These are phyloP conservation scores for Mucor sp. DNA, from an alignment of 371 early-diverging fungal genomes.

Conservation along the genomic window DNA sequence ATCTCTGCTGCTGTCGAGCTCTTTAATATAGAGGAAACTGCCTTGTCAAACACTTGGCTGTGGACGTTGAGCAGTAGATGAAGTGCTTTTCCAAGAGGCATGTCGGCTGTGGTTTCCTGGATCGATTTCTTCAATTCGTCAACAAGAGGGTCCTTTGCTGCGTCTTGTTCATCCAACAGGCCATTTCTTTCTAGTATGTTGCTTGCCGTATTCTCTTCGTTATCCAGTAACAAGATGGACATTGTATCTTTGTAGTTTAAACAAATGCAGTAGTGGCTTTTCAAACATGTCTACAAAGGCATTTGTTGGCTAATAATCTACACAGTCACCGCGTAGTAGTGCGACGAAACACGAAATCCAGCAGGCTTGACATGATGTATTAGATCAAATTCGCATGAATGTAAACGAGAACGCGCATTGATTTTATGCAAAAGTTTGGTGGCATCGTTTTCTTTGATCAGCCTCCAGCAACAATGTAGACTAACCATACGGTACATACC, in stretches of 20 bases:
- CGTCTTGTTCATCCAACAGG: background rate
- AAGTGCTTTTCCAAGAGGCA: conserved; percentile 21
- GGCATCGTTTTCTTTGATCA: too few relatives aligned
- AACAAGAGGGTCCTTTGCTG: background rate
- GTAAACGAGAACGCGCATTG: too few relatives aligned
- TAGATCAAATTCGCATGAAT: too few relatives aligned
- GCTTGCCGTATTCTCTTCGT: background rate
- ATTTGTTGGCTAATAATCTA: background rate
- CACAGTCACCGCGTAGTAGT: background rate
- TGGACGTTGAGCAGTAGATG: conserved; percentile 19
- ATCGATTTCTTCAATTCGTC: conserved; percentile 7
- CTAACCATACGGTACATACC: too few relatives aligned
- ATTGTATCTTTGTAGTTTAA: background rate
- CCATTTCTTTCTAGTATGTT: background rate
- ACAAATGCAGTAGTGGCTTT: background rate
- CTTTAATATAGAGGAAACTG: background rate
- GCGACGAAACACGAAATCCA: background rate
- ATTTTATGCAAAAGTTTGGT: too few relatives aligned
- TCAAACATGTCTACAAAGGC: background rate
- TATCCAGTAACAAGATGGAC: background rate
- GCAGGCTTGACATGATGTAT: background rate
- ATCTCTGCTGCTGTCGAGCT: background rate
- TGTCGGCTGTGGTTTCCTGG: background rate
- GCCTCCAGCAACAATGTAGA: too few relatives aligned
- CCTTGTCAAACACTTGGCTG: conserved; percentile 15